Conservation (phyloP, 352 stramenopile genomes). For the Globisporangium orthogonon region DNA sequence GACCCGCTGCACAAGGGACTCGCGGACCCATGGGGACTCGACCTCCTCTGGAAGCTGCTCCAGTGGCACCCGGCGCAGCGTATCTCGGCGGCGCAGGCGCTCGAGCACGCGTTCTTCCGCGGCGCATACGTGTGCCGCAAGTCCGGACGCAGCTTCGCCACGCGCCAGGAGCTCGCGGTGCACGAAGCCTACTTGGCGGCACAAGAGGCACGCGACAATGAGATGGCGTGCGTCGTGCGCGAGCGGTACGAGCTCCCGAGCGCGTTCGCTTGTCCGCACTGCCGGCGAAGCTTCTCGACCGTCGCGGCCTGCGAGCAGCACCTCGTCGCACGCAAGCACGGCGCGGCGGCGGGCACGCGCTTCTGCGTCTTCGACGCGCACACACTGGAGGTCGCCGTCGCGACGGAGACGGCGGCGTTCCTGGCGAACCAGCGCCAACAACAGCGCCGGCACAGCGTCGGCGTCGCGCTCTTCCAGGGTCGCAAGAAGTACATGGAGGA, state of each 20-base stretch:
- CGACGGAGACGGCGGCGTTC: conserved; percentile 13
- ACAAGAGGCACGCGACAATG: conserved; percentile 34
- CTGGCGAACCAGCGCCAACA: not conserved
- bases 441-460: conserved; percentile 11
- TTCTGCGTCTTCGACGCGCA: conserved; percentile 57
- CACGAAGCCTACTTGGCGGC: conserved; percentile 61
- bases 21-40: conserved; percentile 67
- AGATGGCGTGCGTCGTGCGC: conserved; percentile 50
- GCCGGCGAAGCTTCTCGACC: conserved; percentile 53
- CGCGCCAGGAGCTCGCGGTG: conserved; percentile 42
- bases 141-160: conserved; percentile 61
- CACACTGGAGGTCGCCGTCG: conserved; percentile 18
- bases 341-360: conserved; percentile 16
- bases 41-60: conserved; percentile 93
- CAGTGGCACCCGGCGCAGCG: conserved; percentile 90
- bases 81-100: conserved; percentile 66
- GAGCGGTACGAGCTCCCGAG: conserved; percentile 46
- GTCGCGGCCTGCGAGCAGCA: conserved; percentile 58
- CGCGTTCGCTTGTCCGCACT: conserved; percentile 54
- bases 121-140: conserved; percentile 65
- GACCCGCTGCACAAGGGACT: conserved; percentile 91
- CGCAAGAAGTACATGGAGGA: conserved; percentile 93
- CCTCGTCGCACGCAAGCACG: conserved; percentile 36
- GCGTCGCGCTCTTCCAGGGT: conserved; percentile 81
- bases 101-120: conserved; percentile 85